Evolutionary conservation across 2,329 filamentous ascomycete species (phyloP).

Genomic region (Botrytis galanthina): DNA sequence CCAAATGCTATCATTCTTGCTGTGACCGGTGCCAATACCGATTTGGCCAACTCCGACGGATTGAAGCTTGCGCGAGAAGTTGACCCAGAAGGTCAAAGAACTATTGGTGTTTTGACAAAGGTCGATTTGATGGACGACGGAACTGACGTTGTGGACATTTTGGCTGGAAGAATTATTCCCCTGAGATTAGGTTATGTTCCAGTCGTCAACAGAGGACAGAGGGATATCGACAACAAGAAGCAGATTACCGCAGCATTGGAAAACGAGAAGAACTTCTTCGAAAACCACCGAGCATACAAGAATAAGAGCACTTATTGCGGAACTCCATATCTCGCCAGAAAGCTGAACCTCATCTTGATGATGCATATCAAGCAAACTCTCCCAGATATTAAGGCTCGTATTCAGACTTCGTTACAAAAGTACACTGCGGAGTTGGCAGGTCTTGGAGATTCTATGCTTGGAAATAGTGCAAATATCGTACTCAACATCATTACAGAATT

Average conservation of each 20-base stretch:
- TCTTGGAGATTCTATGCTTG: constrained; percentile 90
- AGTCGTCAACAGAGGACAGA: constrained; percentile 95
- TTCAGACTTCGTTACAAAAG: constrained; percentile 89
- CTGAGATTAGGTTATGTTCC: constrained; percentile 92
- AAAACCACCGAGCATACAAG: constrained; percentile 96
- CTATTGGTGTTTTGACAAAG: constrained; percentile 97
- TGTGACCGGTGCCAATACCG: constrained; percentile 93
- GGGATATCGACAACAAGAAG: constrained; percentile 98
- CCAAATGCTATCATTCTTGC: constrained; percentile 97
- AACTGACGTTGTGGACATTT: constrained; percentile 96
- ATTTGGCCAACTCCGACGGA: constrained; percentile 97
- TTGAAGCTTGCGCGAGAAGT: constrained; percentile 95
- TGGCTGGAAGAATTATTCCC: constrained; percentile 95
- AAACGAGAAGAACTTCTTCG: constrained; percentile 94
- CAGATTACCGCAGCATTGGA: constrained; percentile 87
- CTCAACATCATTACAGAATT: constrained; percentile 99
- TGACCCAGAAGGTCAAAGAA: constrained; percentile 94
- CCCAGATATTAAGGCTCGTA: constrained; percentile 96
- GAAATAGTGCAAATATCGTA: constrained; percentile 93
- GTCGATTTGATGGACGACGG: constrained; percentile 99
- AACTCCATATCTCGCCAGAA: constrained; percentile 92
- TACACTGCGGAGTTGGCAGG: constrained; percentile 78
- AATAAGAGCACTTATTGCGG: constrained; percentile 99
- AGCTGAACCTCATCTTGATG: constrained; percentile 98
- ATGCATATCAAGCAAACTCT: constrained; percentile 99